Evolutionary conservation across 2,329 filamentous ascomycete genomes (phyloP), one percentile per base, ranked within the genome.

Genomic region (Venturia pyrina): DNA sequence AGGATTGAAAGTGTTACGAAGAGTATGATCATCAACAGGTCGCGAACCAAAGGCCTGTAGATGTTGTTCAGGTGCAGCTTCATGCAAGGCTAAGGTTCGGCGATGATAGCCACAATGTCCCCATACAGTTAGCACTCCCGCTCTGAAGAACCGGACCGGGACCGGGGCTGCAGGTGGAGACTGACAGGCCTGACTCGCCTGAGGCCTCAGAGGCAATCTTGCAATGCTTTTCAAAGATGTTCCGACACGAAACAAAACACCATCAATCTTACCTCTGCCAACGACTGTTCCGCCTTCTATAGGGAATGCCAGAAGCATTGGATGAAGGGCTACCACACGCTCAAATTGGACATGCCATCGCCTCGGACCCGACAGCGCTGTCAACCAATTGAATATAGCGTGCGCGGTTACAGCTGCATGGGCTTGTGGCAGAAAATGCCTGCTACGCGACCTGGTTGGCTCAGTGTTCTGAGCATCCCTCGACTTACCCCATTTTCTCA

Each of bases 341-440:
- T 21, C 48, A 53, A 53, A 53, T 53, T 53, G 11, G 48, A 53
- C 24, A 53, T 28, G 48, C 21, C 48, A 28, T 53, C 21, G 48
- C 48, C 48, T 28, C 21, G 21, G 24, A 53, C 48, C 28, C 48
- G 10, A 28, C 2, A 28, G 48, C 21, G 24, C 48, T 5, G 28
- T 28, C 1, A 53, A 13, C 48, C 48, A 53, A 15, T 53, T 17
- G 48, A 28, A n/a, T 5, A 53, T 53, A n/a, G 48, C 48, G 4
- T 53, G 48, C 48, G 48, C 48, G 48, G 48, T 53, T 53, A 53
- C 48, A 53, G 48, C 48, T 53, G 48, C 48, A 53, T 28, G 48
- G 13, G 48, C 48, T 28, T 53, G 48, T 28, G 48, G 21, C 48
- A 53, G 21, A 28, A 28, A 17, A 21, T 21, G 21, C 21, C 48